These are phyloP conservation scores for Calonectria henricotiae DNA, from an alignment of 2,329 filamentous ascomycete species.

Conservation along the genomic window DNA sequence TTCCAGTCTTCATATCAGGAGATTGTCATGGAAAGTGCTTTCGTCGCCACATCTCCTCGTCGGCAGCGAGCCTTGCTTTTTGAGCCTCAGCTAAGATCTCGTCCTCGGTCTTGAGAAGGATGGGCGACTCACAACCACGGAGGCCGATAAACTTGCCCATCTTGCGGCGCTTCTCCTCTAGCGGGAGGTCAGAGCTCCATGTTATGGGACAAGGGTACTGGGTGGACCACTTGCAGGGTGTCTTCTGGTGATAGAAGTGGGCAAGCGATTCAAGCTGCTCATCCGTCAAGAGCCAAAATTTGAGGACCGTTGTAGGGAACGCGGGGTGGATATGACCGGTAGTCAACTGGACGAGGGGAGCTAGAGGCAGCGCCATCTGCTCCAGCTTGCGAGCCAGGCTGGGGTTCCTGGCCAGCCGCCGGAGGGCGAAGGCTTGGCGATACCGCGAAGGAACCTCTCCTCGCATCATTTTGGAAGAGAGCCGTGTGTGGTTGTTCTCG, in stretches of 20 bases:
- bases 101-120: conserved; percentile 63
- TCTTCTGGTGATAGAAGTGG: conserved; percentile 81
- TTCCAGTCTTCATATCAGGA: background rate
- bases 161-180: conserved; percentile 80
- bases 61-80: conserved; percentile 58
- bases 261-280: conserved; percentile 79
- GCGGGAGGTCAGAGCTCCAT: conserved; percentile 70
- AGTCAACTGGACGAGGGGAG: conserved; percentile 77
- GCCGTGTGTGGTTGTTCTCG: background rate
- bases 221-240: conserved; percentile 68
- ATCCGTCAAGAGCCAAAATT: conserved; percentile 83
- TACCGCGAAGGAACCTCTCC: conserved; percentile 55
- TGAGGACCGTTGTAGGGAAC: conserved; percentile 78
- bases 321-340: conserved; percentile 75
- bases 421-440: conserved; percentile 54
- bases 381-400: conserved; percentile 74
- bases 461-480: conserved; percentile 54
- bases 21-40: conserved; percentile 60
- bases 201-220: conserved; percentile 80
- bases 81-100: conserved; percentile 66
- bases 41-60: conserved; percentile 66
- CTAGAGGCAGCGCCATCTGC: conserved; percentile 77
- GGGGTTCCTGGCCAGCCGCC: conserved; percentile 63
- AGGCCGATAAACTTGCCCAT: conserved; percentile 84
- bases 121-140: conserved; percentile 67